These are phyloP conservation scores for Plicaturopsis crispa DNA, from an alignment of 768 basidiomycete genomes.

Conservation along the genomic window DNA sequence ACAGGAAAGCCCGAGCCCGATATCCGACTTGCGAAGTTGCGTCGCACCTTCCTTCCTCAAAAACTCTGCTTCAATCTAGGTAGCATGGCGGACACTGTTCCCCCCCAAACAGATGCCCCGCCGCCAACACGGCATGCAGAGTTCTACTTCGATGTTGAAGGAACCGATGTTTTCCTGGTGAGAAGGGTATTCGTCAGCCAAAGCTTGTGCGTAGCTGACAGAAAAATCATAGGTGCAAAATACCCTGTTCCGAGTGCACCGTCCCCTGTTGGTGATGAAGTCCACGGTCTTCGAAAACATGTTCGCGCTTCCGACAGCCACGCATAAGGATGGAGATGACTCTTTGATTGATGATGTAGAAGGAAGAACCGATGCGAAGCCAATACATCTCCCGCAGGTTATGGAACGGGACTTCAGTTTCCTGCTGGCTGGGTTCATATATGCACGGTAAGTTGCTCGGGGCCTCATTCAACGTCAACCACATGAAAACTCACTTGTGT, in stretches of 20 bases:
- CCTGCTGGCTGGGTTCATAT: too few relatives aligned
- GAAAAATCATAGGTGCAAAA: not conserved
- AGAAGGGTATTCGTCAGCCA: not conserved
- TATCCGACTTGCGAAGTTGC: too few relatives aligned
- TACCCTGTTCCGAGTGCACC: not conserved
- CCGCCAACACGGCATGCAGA: too few relatives aligned
- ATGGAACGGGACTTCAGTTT: not conserved
- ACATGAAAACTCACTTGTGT: too few relatives aligned
- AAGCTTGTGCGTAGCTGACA: not conserved
- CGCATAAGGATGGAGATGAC: too few relatives aligned
- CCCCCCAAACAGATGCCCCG: not conserved
- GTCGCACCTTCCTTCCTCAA: too few relatives aligned
- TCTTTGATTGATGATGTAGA: not conserved
- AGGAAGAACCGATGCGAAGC: not conserved
- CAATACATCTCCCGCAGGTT: not conserved
- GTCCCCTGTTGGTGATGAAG: not conserved
- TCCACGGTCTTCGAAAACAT: not conserved
- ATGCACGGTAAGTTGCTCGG: too few relatives aligned
- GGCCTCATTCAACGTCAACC: too few relatives aligned
- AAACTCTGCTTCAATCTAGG: not conserved
- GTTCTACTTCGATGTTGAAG: not conserved
- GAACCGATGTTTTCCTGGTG: not conserved
- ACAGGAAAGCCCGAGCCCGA: too few relatives aligned
- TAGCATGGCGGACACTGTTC: not conserved
- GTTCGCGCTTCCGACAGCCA: not conserved